A percentile compares a stretch with the other conserved stretches of the same genome.
Evolutionary conservation across 805 yeast genomes (phyloP).

Genomic region (Jamesozyma lodderae): DNA sequence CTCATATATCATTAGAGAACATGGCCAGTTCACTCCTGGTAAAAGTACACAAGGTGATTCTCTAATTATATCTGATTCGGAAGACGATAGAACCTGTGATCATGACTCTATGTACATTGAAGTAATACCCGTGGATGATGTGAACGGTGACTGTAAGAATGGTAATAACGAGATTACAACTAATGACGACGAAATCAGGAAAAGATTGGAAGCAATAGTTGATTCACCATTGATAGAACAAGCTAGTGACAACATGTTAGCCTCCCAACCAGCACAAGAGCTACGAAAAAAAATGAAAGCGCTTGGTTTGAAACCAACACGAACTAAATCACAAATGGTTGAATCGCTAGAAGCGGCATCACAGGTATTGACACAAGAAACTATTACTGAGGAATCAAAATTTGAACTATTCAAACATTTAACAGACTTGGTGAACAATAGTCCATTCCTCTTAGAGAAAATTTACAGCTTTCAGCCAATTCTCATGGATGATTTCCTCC

Average conservation of each 20-base stretch:
- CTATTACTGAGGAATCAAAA: conserved; percentile 8
- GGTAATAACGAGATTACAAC: too few species aligned
- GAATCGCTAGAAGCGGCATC: conserved; percentile 25
- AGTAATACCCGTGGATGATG: not conserved
- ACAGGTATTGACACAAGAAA: conserved; percentile 12
- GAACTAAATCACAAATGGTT: conserved; percentile 23
- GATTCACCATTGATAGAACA: not conserved
- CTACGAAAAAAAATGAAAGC: conserved; percentile 17
- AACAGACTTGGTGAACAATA: conserved; percentile 13
- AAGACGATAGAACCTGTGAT: not conserved
- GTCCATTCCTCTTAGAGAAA: conserved; percentile 19
- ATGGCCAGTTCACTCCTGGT: too few species aligned
- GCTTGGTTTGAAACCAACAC: conserved; percentile 25
- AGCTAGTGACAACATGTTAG: not conserved
- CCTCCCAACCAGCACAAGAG: conserved; percentile 21
- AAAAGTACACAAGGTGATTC: not conserved
- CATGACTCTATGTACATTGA: not conserved
- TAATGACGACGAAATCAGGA: too few species aligned
- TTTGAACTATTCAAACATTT: conserved; percentile 17
- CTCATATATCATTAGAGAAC: too few species aligned
- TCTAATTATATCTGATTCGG: not conserved
- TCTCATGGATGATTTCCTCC: conserved; percentile 12
- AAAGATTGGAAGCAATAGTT: too few species aligned
- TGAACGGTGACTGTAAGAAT: too few species aligned
- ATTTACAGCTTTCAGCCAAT: conserved; percentile 27